Conservation (phyloP, 1,284 basidiomycete species). For the Rhodotorula glutinis region DNA sequence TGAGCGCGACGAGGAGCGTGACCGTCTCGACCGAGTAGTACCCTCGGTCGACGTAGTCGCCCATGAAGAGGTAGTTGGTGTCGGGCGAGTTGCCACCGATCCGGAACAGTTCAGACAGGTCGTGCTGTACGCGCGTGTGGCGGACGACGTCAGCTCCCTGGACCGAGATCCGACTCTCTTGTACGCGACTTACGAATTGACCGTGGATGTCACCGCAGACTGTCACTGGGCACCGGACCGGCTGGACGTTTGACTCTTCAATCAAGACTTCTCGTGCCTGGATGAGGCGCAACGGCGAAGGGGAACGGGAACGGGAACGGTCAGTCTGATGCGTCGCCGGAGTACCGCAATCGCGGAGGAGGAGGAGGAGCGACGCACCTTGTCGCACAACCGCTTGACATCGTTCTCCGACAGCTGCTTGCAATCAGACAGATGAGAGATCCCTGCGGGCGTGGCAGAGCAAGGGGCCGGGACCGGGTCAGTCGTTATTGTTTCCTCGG, state of each 20-base stretch:
- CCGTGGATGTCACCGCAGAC: constrained; percentile 99
- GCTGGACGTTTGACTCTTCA: constrained; percentile 97
- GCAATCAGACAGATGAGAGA: constrained; percentile 94
- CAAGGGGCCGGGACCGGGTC: background rate
- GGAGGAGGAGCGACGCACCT: constrained; percentile 59
- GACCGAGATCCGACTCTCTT: background rate
- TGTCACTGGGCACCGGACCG: constrained; percentile 94
- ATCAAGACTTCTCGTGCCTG: constrained; percentile 96
- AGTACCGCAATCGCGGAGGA: background rate
- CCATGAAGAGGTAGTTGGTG: constrained; percentile 99
- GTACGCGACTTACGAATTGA: constrained; percentile 80
- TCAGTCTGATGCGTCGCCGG: too few relatives aligned
- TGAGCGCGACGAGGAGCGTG: constrained; percentile 94
- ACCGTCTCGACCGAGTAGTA: constrained; percentile 99
- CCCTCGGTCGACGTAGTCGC: constrained; percentile 98
- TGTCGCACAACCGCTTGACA: constrained; percentile 98
- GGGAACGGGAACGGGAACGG: too few relatives aligned
- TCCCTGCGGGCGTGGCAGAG: constrained; percentile 56
- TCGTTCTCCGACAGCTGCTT: constrained; percentile 95
- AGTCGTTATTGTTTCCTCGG: background rate
- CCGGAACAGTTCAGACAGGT: constrained; percentile 97
- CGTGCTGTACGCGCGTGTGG: constrained; percentile 75
- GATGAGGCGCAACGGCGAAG: too few relatives aligned
- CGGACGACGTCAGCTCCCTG: too few relatives aligned
- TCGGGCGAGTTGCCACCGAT: constrained; percentile 99